These are phyloP conservation scores for Tylopilus plumbeoviolaceoides DNA, from an alignment of 768 basidiomycete species.

Conservation along the genomic window DNA sequence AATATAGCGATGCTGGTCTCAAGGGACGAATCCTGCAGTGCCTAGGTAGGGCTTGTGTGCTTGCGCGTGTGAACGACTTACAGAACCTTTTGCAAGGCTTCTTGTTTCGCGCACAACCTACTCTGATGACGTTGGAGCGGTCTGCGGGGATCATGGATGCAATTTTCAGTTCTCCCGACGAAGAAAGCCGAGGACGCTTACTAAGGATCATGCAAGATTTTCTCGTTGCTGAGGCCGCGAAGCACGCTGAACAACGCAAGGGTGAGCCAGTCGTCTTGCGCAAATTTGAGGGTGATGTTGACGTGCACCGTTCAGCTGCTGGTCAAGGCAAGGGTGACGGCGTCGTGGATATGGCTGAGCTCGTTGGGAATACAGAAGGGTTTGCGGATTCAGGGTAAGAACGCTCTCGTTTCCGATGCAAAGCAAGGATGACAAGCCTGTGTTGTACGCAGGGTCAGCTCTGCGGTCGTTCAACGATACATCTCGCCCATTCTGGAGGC, in stretches of 20 bases:
- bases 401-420: neutral
- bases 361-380: slow-evolving; percentile 92
- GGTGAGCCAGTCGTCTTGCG: slow-evolving; percentile 32
- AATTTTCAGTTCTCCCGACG: slow-evolving; percentile 72
- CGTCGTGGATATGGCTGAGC: slow-evolving; percentile 84
- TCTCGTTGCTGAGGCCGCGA: slow-evolving; percentile 75
- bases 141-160: slow-evolving; percentile 86
- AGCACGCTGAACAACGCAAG: slow-evolving; percentile 70
- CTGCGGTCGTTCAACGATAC: slow-evolving; percentile 92
- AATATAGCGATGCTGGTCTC: slow-evolving; percentile 52
- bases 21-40: slow-evolving; percentile 79
- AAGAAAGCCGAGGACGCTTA: slow-evolving; percentile 68
- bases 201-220: slow-evolving; percentile 92
- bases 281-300: neutral
- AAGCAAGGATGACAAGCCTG: neutral
- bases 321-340: slow-evolving; percentile 24
- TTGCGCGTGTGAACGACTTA: neutral
- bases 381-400: slow-evolving; percentile 96
- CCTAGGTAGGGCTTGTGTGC: slow-evolving; percentile 52
- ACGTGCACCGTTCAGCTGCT: slow-evolving; percentile 7
- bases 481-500: slow-evolving; percentile 76
- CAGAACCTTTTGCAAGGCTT: slow-evolving; percentile 53
- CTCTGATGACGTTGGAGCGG: slow-evolving; percentile 77
- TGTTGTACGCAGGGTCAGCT: slow-evolving; percentile 67
- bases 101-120: slow-evolving; percentile 88